A percentile compares a stretch with the other conserved stretches of the same genome.
These are phyloP conservation scores for Aspergillus egyptiacus DNA, from an alignment of 495 filamentous ascomycete genomes.

Conservation along the genomic window DNA sequence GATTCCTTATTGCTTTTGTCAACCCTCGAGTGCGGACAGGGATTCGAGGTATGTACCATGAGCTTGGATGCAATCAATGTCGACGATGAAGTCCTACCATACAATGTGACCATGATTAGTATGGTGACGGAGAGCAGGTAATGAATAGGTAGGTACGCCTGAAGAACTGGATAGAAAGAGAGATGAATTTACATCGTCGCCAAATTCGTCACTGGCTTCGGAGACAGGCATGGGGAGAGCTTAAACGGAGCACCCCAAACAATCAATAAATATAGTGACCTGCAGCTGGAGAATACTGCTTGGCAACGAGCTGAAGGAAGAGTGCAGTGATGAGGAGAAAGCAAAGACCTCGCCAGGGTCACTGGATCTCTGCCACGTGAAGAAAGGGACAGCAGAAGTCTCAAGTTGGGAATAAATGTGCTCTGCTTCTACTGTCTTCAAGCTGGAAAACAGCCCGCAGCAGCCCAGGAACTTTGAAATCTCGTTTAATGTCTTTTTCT, in stretches of 20 bases:
- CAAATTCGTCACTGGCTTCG: slow-evolving; percentile 48
- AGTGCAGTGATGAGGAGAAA: background rate
- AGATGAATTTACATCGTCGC: slow-evolving; percentile 42
- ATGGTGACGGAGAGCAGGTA: background rate
- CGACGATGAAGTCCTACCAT: slow-evolving; percentile 55
- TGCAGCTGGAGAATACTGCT: background rate
- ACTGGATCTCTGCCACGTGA: slow-evolving; percentile 9
- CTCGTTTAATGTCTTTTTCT: too few relatives aligned
- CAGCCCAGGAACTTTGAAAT: background rate
- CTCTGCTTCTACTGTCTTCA: too few relatives aligned
- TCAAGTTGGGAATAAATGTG: too few relatives aligned
- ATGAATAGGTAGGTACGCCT: background rate
- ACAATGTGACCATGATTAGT: background rate
- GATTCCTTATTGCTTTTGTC: slow-evolving; percentile 48
- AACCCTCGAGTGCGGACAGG: background rate
- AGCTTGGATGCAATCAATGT: slow-evolving; percentile 68
- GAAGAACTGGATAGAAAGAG: background rate
- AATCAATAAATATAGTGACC: background rate
- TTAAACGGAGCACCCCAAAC: background rate
- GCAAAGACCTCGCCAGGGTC: slow-evolving; percentile 1
- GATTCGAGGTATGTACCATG: slow-evolving; percentile 48
- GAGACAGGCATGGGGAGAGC: slow-evolving; percentile 42
- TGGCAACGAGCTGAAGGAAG: too few relatives aligned
- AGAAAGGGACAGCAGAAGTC: too few relatives aligned
- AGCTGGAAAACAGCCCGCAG: background rate